Conservation (phyloP, 73 alveolate species). For the Paramecium octaurelia region DNA sequence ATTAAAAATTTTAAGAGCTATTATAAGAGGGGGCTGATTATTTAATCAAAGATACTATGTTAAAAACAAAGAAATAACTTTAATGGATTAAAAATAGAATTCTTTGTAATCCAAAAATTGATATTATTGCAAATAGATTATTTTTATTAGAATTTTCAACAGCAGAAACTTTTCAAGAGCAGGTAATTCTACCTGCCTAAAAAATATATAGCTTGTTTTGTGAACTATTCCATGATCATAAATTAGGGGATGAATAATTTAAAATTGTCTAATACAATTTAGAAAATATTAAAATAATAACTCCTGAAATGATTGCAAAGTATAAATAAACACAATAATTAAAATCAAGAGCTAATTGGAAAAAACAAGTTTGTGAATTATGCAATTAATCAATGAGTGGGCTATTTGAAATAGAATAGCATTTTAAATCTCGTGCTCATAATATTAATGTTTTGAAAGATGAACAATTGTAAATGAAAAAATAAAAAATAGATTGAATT, state of each 20-base stretch:
- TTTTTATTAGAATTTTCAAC: constrained; percentile 43
- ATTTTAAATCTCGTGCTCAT: not conserved
- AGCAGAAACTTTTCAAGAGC: not conserved
- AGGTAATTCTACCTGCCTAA: constrained; percentile 44
- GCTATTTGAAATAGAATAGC: constrained; percentile 9
- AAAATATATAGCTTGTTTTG: not conserved
- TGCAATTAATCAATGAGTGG: constrained; percentile 40
- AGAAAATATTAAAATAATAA: not conserved
- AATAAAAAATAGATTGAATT: not conserved
- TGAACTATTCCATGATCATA: not conserved
- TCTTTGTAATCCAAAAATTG: not conserved
- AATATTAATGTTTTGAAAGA: not conserved
- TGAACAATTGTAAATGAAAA: not conserved
- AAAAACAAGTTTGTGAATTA: constrained; percentile 40
- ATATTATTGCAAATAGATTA: constrained; percentile 39
- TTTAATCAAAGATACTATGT: constrained; percentile 38
- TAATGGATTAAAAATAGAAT: constrained; percentile 59
- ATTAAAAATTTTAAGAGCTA: constrained; percentile 32
- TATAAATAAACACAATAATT: not conserved
- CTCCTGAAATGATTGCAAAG: constrained; percentile 1
- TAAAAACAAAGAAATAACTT: constrained; percentile 38
- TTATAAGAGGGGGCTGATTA: not conserved
- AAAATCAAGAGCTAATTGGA: constrained; percentile 46
- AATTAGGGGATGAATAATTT: not conserved
- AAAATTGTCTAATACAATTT: not conserved